These are phyloP conservation scores for Kwoniella newhampshirensis DNA, from an alignment of 768 basidiomycete species.

Conservation along the genomic window DNA sequence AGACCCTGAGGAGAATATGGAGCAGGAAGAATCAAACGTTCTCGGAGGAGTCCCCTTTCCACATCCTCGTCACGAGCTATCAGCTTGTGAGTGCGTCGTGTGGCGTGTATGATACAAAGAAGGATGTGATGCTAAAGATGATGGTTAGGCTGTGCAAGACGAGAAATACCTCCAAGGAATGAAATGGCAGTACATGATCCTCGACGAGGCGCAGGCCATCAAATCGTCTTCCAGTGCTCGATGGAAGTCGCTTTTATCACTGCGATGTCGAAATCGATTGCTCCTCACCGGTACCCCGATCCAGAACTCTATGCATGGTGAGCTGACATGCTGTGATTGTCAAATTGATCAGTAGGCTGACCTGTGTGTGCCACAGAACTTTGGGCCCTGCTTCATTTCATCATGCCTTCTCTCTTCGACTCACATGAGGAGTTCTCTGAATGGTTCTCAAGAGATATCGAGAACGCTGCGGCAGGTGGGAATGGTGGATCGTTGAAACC, in stretches of 20 bases:
- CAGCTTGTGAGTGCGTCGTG: constrained; percentile 66
- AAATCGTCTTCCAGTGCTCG: constrained; percentile 94
- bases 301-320: constrained; percentile 99
- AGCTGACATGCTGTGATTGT: constrained; percentile 27
- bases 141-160: constrained; percentile 78
- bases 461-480: constrained; percentile 82
- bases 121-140: no score
- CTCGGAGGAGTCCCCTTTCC: constrained; percentile 91
- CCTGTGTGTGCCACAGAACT: constrained; percentile 64
- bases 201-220: constrained; percentile 99
- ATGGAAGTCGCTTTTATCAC: constrained; percentile 95
- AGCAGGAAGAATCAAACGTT: constrained; percentile 96
- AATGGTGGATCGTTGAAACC: constrained; percentile 89
- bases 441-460: constrained; percentile 99
- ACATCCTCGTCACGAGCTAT: constrained; percentile 94
- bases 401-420: constrained; percentile 99
- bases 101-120: background rate
- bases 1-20: constrained; percentile 95
- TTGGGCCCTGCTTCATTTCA: constrained; percentile 98
- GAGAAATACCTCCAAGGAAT: constrained; percentile 97
- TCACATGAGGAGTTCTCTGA: constrained; percentile 99
- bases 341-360: constrained; percentile 1
- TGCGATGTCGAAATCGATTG: constrained; percentile 92
- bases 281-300: constrained; percentile 96
- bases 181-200: constrained; percentile 99